Evolutionary conservation across 345 rosid genomes (phyloP), one percentile per base, ranked within the genome.

Genomic region (Excoecaria cochinchinensis): DNA sequence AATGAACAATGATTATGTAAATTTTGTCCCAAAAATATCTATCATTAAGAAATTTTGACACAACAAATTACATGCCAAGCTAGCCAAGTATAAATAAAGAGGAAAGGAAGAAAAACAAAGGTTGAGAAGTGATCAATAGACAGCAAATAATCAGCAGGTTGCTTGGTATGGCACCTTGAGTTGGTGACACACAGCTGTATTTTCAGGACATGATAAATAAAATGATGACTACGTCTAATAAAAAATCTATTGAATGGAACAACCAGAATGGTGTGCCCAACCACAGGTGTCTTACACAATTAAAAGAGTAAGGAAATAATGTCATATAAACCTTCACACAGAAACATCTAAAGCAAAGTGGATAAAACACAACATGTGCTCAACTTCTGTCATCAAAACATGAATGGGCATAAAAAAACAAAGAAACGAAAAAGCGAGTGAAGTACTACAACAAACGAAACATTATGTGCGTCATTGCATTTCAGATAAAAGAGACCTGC

Each of bases 401-500:
- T 67, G 71, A 67, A 70, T 16, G 17, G 52, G 15, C 24, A 31
- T 31, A 17, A 1, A 5, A 22, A 59, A 59, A 31, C 22, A 36
- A 8, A 52, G 42, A 52, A 52, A 52, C 46, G 31, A 12, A 46
- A 31, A 44, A 72, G 12, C 16, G 46, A 44, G 12, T 53, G 19
- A 50, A 53, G 17, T 14, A 73, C 64, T 51, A 73, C 61, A 47
- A 75, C 21, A 21, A 73, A 64, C 39, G 13, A 36, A 36, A 70
- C 36, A 12, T 66, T 55, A 31, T 44, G 36, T 31, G 58, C 67
- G 5, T 51, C 56, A 19, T 62, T 25, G 67, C 31, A 25, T 31
- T 25, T 58, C 10, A n/a, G 62, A 42, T 48, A 4, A 24, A 55
- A 38, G 56, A 73, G 31, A 95, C 99, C 99, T 95, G 99, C 98